A percentile compares a stretch with the other conserved stretches of the same genome.
phyloP scores from a whole-genome alignment of 257 asterid genomes.

The Gynochthodes officinalis region DNA sequence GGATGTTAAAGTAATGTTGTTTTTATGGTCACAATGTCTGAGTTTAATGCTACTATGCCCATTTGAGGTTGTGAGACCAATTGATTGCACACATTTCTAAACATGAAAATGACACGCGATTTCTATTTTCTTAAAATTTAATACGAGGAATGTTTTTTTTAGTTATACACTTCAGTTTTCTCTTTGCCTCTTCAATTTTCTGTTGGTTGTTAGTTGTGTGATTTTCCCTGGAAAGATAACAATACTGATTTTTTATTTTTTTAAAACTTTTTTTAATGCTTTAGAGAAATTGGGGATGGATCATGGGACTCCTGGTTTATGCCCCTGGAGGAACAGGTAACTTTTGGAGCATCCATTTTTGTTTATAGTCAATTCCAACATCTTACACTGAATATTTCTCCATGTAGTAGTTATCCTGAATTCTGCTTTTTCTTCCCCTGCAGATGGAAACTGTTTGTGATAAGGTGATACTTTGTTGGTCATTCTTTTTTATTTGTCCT shows the following conservation, averaged over 20 bases:
- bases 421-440: constrained; percentile 26
- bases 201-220: background rate
- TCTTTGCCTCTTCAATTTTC: background rate
- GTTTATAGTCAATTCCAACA: background rate
- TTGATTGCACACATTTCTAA: background rate
- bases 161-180: background rate
- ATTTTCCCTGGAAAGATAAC: background rate
- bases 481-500: constrained; percentile 14
- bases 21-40: background rate
- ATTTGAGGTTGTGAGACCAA: background rate
- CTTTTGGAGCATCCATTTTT: background rate
- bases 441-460: constrained; percentile 85
- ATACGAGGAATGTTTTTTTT: background rate
- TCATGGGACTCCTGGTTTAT: constrained; percentile 96
- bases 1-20: background rate
- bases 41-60: background rate
- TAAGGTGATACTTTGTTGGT: constrained; percentile 45
- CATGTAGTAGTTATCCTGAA: background rate
- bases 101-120: background rate
- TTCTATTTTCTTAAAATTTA: too few relatives aligned
- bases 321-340: constrained; percentile 76
- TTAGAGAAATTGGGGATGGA: constrained; percentile 88
- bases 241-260: constrained; percentile 12
- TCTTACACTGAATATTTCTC: background rate
- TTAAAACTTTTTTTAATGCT: too few relatives aligned